A percentile compares a stretch with the other conserved stretches of the same genome.
These are phyloP conservation scores for Erythrobasidium hasegawianum DNA, from an alignment of 1,284 basidiomycete species.

Conservation along the genomic window DNA sequence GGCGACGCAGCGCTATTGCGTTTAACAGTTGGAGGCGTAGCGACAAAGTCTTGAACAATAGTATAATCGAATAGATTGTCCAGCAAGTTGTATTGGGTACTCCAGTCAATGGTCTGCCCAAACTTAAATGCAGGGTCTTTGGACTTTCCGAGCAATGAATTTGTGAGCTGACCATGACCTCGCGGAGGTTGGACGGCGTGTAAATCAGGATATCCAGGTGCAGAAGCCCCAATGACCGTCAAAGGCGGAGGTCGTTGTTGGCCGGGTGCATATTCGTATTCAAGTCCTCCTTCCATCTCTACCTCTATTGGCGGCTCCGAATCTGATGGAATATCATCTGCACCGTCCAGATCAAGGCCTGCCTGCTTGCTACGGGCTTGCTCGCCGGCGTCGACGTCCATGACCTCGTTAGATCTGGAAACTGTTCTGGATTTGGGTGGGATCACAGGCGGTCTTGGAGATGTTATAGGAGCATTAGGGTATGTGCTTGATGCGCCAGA, in stretches of 20 bases:
- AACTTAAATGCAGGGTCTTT: slow-evolving; percentile 60
- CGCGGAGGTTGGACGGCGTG: slow-evolving; percentile 62
- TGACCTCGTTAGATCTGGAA: not conserved
- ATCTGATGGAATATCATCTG: slow-evolving; percentile 7
- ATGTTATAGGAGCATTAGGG: too few relatives aligned
- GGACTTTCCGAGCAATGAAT: slow-evolving; percentile 78
- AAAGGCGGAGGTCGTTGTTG: not conserved
- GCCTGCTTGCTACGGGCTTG: not conserved
- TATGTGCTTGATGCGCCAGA: too few relatives aligned
- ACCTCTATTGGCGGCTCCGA: slow-evolving; percentile 4
- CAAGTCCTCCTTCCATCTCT: not conserved
- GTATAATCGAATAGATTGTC: slow-evolving; percentile 7
- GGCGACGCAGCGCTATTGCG: not conserved
- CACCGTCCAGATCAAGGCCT: slow-evolving; percentile 25
- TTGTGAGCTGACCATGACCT: slow-evolving; percentile 81
- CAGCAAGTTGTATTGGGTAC: not conserved
- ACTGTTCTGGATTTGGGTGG: too few relatives aligned
- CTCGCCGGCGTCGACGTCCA: slow-evolving; percentile 9
- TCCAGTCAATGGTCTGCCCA: slow-evolving; percentile 21
- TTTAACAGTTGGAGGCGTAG: slow-evolving; percentile 7
- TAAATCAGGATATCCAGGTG: slow-evolving; percentile 5
- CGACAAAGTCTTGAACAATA: not conserved
- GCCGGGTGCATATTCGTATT: not conserved
- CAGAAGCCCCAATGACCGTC: not conserved
- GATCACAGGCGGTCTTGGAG: too few relatives aligned